A percentile compares a stretch with the other conserved stretches of the same genome.
These are phyloP conservation scores for Ophiognomonia clavigignenti-juglandacearum DNA, from an alignment of 2,329 filamentous ascomycete species.

Conservation along the genomic window DNA sequence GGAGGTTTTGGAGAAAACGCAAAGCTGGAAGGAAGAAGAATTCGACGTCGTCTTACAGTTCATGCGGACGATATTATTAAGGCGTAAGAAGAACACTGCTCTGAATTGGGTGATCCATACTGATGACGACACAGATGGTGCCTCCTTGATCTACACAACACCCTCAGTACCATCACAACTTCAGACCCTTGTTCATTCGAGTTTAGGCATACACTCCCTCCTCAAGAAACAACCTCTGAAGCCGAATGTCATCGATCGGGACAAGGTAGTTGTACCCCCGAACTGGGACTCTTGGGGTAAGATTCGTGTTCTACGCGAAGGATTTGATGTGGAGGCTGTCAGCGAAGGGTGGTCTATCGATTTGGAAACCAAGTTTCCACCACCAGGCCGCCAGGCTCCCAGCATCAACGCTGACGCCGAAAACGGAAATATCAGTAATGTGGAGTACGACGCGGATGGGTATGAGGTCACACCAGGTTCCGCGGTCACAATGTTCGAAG, in stretches of 20 bases:
- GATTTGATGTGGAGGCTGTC: slow-evolving; percentile 84
- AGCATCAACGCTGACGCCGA: slow-evolving; percentile 12
- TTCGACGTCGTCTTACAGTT: slow-evolving; percentile 96
- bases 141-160: slow-evolving; percentile 79
- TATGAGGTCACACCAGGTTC: slow-evolving; percentile 42
- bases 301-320: slow-evolving; percentile 85
- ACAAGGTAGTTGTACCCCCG: slow-evolving; percentile 89
- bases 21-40: slow-evolving; percentile 91
- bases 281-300: slow-evolving; percentile 99
- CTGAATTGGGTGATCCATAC: slow-evolving; percentile 5
- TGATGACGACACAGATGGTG: slow-evolving; percentile 56
- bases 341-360: slow-evolving; percentile 84
- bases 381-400: slow-evolving; percentile 21
- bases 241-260: slow-evolving; percentile 87
- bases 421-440: slow-evolving; percentile 19
- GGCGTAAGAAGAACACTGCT: slow-evolving; percentile 53
- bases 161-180: slow-evolving; percentile 72
- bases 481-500: slow-evolving; percentile 71
- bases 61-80: slow-evolving; percentile 80
- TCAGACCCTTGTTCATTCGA: slow-evolving; percentile 76
- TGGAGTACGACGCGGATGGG: slow-evolving; percentile 23
- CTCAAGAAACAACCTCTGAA: slow-evolving; percentile 74
- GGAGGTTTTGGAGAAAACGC: slow-evolving; percentile 81
- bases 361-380: slow-evolving; percentile 55
- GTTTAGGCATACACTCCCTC: slow-evolving; percentile 78